These are phyloP conservation scores for Penicillium polonicum DNA, from an alignment of 2,329 filamentous ascomycete species.

Conservation along the genomic window DNA sequence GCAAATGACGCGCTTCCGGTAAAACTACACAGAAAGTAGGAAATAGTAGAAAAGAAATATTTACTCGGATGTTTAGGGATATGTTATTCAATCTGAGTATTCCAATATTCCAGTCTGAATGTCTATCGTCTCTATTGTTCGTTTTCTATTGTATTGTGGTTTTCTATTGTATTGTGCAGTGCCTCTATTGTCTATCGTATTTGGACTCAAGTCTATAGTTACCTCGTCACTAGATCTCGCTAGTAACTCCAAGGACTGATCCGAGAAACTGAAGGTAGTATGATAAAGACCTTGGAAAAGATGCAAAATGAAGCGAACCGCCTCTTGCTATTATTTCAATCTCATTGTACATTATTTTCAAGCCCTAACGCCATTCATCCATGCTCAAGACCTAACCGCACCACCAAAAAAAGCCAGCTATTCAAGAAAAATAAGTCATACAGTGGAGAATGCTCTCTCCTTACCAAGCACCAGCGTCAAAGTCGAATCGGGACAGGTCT, in stretches of 20 bases:
- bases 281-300: neutral
- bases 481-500: slow-evolving; percentile 86
- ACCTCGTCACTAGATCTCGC: neutral
- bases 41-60: neutral
- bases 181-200: neutral
- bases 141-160: neutral
- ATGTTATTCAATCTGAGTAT: neutral
- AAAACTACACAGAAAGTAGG: neutral
- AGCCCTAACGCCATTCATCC: slow-evolving; percentile 11
- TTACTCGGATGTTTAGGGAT: too few species aligned
- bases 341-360: slow-evolving; percentile 3
- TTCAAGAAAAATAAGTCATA: slow-evolving; percentile 14
- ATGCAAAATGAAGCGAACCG: neutral
- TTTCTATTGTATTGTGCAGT: neutral
- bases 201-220: neutral
- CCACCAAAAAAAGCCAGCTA: neutral
- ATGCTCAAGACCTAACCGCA: neutral
- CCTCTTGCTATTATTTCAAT: slow-evolving; percentile 4
- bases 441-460: slow-evolving; percentile 5
- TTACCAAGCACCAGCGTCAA: slow-evolving; percentile 71
- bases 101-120: neutral
- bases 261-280: neutral
- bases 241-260: neutral
- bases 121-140: neutral
- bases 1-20: slow-evolving; percentile 5